Evolutionary conservation across 1,284 basidiomycete species (phyloP), one percentile per base, ranked within the genome.

Genomic region (Cutaneotrichosporon cutaneum): DNA sequence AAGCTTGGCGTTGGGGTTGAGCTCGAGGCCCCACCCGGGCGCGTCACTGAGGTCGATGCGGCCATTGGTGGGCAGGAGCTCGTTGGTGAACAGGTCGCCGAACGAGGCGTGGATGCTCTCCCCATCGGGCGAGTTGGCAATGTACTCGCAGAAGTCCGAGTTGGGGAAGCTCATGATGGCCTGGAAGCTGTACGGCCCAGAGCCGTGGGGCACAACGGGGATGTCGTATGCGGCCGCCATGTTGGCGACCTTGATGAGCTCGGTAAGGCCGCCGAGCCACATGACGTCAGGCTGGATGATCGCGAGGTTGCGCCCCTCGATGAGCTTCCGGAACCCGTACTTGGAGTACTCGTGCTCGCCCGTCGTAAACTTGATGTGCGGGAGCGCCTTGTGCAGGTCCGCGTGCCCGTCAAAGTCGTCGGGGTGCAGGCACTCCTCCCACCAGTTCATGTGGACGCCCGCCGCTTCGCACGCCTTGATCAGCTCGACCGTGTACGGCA

Each of bases 291-390:
- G 83, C 69, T 85, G 83, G 58, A 82, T 70, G 60, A 85, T 83
- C 64, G 82, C 82, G 58, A 84, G 74, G 2, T 79, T 74, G 22
- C 82, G 81, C 58, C 78, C 70, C 70, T 83, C 83, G 63, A 85
- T 83, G 30, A 85, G 78, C 68, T 83, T 82, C 58, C 83, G 80
- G 80, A 83, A 84, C 7, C 83, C 82, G 65, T 83, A 83, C 69
- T 81, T 80, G 21, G 80, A 80, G 74, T 83, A 83, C 70, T 83
- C 83, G 73, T 84, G 83, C 76, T 84, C 83, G 58, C 83, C 83
- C 2, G 83, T 84, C 6, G 83, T 85, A 73, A 82, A 85, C 66
- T 82, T 83, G 62, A 83, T 69, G 36, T 80, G 77, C 3, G 83
- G 83, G 22, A 83, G 68, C 8, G 81, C 81, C 57, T 75, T 67